phyloP scores from a whole-genome alignment of 139 green algal genomes.

The Micractinium conductrix region DNA sequence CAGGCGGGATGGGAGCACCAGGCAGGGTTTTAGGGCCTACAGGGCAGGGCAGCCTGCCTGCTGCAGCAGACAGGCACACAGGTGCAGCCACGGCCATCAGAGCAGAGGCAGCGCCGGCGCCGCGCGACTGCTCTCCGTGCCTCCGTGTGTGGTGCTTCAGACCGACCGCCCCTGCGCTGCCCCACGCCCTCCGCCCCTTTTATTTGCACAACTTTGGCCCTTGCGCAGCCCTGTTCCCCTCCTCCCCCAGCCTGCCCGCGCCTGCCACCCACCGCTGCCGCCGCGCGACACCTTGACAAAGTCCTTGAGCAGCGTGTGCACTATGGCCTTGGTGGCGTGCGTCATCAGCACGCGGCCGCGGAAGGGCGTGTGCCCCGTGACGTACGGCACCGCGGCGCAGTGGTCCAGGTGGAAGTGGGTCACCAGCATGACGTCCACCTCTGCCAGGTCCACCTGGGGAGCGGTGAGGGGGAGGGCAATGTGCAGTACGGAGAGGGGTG shows the following conservation, averaged over 20 bases:
- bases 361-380: conserved; percentile 90
- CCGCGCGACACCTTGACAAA: conserved; percentile 80
- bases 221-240: too few relatives aligned
- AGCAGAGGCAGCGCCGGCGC: not conserved
- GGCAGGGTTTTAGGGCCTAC: too few relatives aligned
- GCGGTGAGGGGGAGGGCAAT: too few relatives aligned
- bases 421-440: conserved; percentile 92
- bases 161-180: too few relatives aligned
- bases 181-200: too few relatives aligned
- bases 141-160: too few relatives aligned
- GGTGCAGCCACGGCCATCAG: not conserved
- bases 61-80: not conserved
- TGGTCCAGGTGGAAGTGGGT: conserved; percentile 99
- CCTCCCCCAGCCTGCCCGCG: conserved; percentile 47
- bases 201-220: not conserved
- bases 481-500: not conserved
- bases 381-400: conserved; percentile 94
- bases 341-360: conserved; percentile 97
- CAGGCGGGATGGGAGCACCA: not conserved
- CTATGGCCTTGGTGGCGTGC: conserved; percentile 98
- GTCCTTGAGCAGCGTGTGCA: conserved; percentile 90
- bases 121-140: not conserved
- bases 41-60: not conserved
- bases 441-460: conserved; percentile 76
- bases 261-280: conserved; percentile 44